Percentiles rank a stretch among this genome's conserved stretches.
Evolutionary conservation across 768 basidiomycete species (phyloP).

Genomic region (Hypholoma sublateritium): DNA sequence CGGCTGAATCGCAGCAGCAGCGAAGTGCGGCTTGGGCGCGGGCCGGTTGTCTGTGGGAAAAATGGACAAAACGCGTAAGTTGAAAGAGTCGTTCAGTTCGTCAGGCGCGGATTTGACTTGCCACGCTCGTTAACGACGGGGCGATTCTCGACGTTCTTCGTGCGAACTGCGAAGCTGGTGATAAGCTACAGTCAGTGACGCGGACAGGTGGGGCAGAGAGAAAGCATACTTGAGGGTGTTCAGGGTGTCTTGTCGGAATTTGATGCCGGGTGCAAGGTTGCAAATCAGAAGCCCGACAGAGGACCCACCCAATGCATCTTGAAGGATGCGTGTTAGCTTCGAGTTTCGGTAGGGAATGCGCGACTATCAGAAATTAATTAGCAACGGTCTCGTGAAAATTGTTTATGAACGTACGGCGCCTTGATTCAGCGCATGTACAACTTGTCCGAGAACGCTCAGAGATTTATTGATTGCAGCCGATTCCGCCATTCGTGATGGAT

Average conservation of each 20-base stretch:
- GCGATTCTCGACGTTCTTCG: constrained; percentile 86
- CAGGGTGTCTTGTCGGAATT: constrained; percentile 83
- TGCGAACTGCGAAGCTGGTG: constrained; percentile 73
- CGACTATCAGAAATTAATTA: constrained; percentile 36
- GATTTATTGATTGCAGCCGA: constrained; percentile 90
- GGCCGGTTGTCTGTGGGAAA: constrained; percentile 53
- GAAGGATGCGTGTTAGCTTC: constrained; percentile 84
- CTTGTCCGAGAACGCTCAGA: constrained; percentile 82
- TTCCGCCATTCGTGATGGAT: constrained; percentile 84
- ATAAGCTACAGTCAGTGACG: constrained; percentile 3
- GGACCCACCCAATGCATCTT: constrained; percentile 86
- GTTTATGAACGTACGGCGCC: constrained; percentile 51
- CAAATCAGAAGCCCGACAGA: constrained; percentile 82
- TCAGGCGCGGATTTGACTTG: constrained; percentile 24
- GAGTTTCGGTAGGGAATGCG: constrained; percentile 90
- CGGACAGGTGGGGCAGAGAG: neutral
- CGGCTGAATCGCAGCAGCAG: constrained; percentile 50
- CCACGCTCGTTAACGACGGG: constrained; percentile 78
- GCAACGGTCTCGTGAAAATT: neutral
- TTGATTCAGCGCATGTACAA: constrained; percentile 81
- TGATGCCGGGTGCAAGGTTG: constrained; percentile 80
- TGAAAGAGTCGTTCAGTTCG: constrained; percentile 3
- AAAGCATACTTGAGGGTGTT: constrained; percentile 82
- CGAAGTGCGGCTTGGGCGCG: constrained; percentile 60
- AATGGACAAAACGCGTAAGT: constrained; percentile 15